Evolutionary conservation across 176 grass and related monocot species (phyloP), one percentile per base, ranked within the genome.

Genomic region (Hyparrhenia diplandra): DNA sequence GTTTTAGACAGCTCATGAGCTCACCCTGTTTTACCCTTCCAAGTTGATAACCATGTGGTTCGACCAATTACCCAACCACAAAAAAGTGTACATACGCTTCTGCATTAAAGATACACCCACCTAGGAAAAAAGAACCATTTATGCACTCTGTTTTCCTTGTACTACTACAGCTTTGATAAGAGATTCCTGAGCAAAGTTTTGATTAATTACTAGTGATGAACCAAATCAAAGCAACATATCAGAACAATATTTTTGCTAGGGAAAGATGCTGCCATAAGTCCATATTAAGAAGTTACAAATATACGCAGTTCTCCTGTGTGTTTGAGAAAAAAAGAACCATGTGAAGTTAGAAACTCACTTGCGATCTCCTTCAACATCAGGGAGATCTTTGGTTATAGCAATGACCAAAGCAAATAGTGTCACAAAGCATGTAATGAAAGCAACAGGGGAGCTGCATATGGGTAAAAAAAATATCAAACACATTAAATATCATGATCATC

Each of bases 341-440:
- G n/a, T n/a, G 64, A 40, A 86, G 24, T 42, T 71, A 85, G 37
- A 82, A 84, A 84, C 86, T 89, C 84, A 99, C 96, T 95, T 99
- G 86, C 90, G 96, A 83, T 99, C 96, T 7, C 96, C 96, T 85
- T 99, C 96, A 61, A 99, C 96, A 88, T 99, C 96, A 30, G 96
- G 96, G 78, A 99, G 92, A 84, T 99, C 96, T 86, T 99, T 99
- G 27, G 96, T 99, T 91, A 99, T 99, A 83, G 96, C 96, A 91
- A 99, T 99, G 73, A 90, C 96, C 90, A 99, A 82, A 84, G 96
- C 92, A 91, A 99, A 99, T 52, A 99, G 31, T 74, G 96, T 99
- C 45, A 99, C 96, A 18, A 99, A 99, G 76, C 84, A 87, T 77
- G 96, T 99, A 82, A 99, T 95, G 71, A 99, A 99, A 86, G 92